phyloP scores from a whole-genome alignment of 2,329 filamentous ascomycete species.

The Trichoderma oligosporum region DNA sequence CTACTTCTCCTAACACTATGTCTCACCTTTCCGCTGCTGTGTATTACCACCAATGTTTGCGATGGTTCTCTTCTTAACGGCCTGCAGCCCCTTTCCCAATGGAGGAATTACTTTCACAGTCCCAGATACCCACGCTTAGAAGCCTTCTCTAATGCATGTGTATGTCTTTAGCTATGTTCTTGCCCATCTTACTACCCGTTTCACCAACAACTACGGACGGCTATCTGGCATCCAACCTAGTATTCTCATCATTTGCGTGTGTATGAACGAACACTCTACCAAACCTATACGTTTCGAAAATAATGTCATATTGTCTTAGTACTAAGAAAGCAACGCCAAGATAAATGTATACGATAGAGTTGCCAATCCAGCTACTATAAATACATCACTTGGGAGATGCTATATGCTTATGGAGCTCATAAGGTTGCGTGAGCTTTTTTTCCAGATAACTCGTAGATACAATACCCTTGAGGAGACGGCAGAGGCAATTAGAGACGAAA shows the following conservation, averaged over 20 bases:
- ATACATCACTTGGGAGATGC: too few relatives aligned
- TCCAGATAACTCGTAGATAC: too few relatives aligned
- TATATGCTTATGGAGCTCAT: too few relatives aligned
- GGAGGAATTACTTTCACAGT: constrained; percentile 39
- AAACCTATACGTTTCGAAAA: too few relatives aligned
- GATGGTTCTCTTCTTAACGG: constrained; percentile 50
- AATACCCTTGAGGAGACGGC: too few relatives aligned
- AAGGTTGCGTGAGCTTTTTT: too few relatives aligned
- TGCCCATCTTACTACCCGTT: not conserved
- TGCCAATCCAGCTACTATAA: too few relatives aligned
- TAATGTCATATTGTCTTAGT: too few relatives aligned
- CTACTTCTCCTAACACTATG: not conserved
- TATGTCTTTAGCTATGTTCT: not conserved
- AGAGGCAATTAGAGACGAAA: too few relatives aligned
- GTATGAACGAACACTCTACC: too few relatives aligned
- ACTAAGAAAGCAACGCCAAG: too few relatives aligned
- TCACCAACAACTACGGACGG: not conserved
- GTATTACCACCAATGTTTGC: constrained; percentile 35
- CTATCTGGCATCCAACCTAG: not conserved
- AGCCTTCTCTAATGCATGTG: not conserved
- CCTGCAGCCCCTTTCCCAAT: constrained; percentile 41
- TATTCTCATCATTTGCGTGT: not conserved
- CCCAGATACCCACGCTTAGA: constrained; percentile 33
- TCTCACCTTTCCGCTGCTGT: not conserved
- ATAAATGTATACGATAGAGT: too few relatives aligned